Base-by-base conservation (phyloP, 2,329 filamentous ascomycete genomes). In the Colletotrichum sp. region DNA sequence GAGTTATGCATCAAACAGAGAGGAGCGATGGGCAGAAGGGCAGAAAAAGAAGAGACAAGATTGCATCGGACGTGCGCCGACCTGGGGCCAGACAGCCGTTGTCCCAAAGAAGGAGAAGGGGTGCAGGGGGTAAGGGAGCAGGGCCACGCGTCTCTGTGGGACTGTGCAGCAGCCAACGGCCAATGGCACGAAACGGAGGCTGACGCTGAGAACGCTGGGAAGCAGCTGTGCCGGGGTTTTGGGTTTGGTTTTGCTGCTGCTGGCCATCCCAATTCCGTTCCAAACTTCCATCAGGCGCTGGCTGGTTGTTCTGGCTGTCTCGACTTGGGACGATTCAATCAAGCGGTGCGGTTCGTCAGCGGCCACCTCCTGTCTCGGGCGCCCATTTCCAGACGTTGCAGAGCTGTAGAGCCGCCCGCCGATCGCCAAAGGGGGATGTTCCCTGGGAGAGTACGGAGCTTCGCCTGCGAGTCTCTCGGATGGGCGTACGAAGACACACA, bases 121-220 rank as follows among this genome's bases (percentile, higher is more conserved):
- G 57, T 52, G 34, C 57, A 69, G 64, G 73, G 63, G 64, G 5
- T 8, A 21, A 26, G 18, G 64, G 13, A 68, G 64, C 63, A 69
- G 59, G 59, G 73, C 73, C 73, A 76, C 73, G 73, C 73, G 73
- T 76, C 73, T 30, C 70, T 65, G 34, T 69, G 73, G 73, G 34
- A 24, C 73, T n/a, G 7, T 28, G 9, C 24, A 32, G 30, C 18
- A 15, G 64, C 65, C 55, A 44, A 65, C 28, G 52, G 57, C 70
- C 70, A 69, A 69, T 69, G 49, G 70, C 49, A 65, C 26, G 16
- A 62, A 32, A 62, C 2, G 30, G 39, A 39, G 10, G 44, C 18
- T n/a, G 39, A 49, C 36, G 21, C 44, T 65, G 32, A 12, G 44
- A 21, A 30, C 36, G 16, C 44, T 65, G 32, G 39, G 26, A 21